Percentiles rank a stretch among this genome's conserved stretches.
Conservation (phyloP, 768 basidiomycete species). For the Termitomyces sp. region DNA sequence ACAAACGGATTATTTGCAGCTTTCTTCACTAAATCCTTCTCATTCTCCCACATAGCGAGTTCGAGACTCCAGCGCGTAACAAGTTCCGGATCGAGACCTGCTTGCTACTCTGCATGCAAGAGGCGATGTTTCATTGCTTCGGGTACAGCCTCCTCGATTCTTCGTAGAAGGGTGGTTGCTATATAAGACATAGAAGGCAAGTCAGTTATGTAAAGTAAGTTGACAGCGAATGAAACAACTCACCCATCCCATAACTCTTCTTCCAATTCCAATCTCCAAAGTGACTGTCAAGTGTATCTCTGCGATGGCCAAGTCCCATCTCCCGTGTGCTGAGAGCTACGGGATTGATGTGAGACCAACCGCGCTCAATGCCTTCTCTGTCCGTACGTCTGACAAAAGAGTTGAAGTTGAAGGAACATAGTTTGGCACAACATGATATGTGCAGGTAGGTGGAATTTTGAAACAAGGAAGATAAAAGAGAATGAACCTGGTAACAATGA, state of each 20-base stretch:
- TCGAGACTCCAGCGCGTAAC: neutral
- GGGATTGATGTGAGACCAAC: conserved; percentile 24
- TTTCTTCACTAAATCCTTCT: neutral
- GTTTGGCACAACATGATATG: too few species aligned
- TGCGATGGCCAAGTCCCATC: conserved; percentile 28
- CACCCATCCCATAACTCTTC: neutral
- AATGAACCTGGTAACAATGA: too few species aligned
- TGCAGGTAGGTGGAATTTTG: too few species aligned
- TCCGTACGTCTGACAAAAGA: conserved; percentile 23
- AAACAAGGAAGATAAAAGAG: too few species aligned
- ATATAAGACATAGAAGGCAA: too few species aligned
- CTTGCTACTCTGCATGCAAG: neutral
- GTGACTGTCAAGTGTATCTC: conserved; percentile 23
- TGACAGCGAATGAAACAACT: too few species aligned
- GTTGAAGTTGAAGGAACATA: conserved; percentile 12
- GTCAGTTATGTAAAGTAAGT: too few species aligned
- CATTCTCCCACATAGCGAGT: neutral
- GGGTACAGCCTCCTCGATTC: conserved; percentile 2
- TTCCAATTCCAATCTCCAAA: conserved; percentile 20
- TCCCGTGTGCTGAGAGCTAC: conserved; percentile 24
- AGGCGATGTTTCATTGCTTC: neutral
- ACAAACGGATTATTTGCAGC: neutral
- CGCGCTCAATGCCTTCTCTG: conserved; percentile 27
- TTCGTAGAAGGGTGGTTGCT: neutral
- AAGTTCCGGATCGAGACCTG: neutral